A percentile compares a stretch with the other conserved stretches of the same genome.
phyloP scores from a whole-genome alignment of 345 rosid genomes.

The Syzygium aromaticum region DNA sequence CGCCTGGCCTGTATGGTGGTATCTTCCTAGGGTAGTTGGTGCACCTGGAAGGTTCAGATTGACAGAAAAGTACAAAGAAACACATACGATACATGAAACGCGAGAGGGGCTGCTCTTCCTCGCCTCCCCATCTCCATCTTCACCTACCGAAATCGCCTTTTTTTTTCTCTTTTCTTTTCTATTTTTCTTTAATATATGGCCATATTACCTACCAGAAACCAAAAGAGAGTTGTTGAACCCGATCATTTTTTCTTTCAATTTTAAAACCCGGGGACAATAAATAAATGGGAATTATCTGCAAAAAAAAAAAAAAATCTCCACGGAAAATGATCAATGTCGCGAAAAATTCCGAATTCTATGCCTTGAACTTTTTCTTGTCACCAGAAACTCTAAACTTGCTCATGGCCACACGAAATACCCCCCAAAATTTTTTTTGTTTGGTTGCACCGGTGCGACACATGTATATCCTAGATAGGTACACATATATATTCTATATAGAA shows the following conservation, averaged over 20 bases:
- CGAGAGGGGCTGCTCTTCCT: neutral
- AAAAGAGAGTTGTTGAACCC: neutral
- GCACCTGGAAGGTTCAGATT: neutral
- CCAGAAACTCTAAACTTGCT: no score
- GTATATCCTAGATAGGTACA: no score
- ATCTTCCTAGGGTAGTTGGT: neutral
- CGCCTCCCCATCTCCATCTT: neutral
- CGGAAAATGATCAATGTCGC: no score
- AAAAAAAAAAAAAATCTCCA: neutral
- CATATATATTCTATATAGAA: no score
- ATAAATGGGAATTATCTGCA: neutral
- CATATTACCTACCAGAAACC: neutral
- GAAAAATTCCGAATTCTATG: no score
- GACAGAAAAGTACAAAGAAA: neutral
- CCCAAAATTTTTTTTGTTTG: no score
- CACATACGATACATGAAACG: neutral
- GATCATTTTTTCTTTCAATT: rapidly evolving
- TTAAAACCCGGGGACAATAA: rapidly evolving
- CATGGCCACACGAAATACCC: no score
- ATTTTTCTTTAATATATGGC: neutral
- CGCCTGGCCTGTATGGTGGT: neutral
- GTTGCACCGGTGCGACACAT: no score
- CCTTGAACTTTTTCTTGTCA: no score
- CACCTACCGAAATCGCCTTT: neutral
- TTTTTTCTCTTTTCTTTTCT: neutral